A percentile compares a stretch with the other conserved stretches of the same genome.
Evolutionary conservation across 306 rosid species (phyloP).

Genomic region (Prunus padus): DNA sequence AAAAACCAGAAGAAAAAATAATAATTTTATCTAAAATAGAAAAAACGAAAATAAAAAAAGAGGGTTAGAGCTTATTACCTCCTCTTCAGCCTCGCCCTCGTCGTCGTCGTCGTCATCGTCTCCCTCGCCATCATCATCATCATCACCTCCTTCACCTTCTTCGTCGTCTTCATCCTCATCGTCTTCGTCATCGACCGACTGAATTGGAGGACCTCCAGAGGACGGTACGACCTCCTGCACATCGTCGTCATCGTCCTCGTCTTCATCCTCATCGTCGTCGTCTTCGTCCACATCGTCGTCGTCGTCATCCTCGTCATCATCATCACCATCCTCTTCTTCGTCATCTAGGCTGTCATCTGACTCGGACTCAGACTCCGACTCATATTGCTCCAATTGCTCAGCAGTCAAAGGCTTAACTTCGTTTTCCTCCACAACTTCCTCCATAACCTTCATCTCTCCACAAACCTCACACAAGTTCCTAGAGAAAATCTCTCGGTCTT

Average conservation of each 20-base stretch:
- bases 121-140: conserved; percentile 28
- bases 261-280: conserved; percentile 44
- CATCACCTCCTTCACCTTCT: conserved; percentile 33
- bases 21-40: neutral
- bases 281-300: conserved; percentile 42
- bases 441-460: conserved; percentile 61
- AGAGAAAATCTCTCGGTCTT: conserved; percentile 14
- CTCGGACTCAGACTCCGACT: conserved; percentile 42
- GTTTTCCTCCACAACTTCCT: conserved; percentile 57
- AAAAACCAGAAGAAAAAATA: neutral
- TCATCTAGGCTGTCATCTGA: conserved; percentile 30
- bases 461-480: conserved; percentile 8
- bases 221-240: conserved; percentile 45
- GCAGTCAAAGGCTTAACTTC: conserved; percentile 28
- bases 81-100: conserved; percentile 44
- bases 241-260: conserved; percentile 27
- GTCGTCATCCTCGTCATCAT: conserved; percentile 35
- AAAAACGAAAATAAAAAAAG: too few relatives aligned
- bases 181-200: conserved; percentile 39
- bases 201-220: conserved; percentile 47
- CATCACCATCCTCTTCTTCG: conserved; percentile 32
- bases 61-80: conserved; percentile 7
- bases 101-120: conserved; percentile 55
- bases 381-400: conserved; percentile 26
- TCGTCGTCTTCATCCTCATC: conserved; percentile 42